Evolutionary conservation across 306 rosid species (phyloP).

Genomic region (Pueraria montana): DNA sequence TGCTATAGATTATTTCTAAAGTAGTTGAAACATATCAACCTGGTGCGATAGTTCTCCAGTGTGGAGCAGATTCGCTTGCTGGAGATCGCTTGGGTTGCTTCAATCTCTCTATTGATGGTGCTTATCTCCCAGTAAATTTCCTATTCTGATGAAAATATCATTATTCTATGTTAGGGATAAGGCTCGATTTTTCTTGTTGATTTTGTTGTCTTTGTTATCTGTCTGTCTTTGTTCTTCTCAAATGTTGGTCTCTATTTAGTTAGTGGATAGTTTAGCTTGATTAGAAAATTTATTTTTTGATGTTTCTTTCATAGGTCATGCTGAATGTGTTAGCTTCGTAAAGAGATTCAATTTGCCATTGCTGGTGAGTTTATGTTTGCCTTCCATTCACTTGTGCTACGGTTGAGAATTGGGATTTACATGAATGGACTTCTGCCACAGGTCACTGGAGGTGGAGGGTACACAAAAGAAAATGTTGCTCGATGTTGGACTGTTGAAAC

Average conservation of each 20-base stretch:
- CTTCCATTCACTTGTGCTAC: slow-evolving; percentile 27
- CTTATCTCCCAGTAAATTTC: slow-evolving; percentile 67
- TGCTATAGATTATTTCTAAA: slow-evolving; percentile 88
- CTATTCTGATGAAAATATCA: slow-evolving; percentile 37
- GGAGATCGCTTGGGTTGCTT: slow-evolving; percentile 99
- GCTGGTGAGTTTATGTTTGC: slow-evolving; percentile 69
- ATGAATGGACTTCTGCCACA: slow-evolving; percentile 47
- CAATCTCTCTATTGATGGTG: slow-evolving; percentile 99
- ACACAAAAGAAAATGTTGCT: slow-evolving; percentile 99
- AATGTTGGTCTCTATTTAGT: slow-evolving; percentile 24
- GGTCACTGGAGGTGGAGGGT: slow-evolving; percentile 99
- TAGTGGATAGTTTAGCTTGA: slow-evolving; percentile 28
- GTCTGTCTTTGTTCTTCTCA: slow-evolving; percentile 29
- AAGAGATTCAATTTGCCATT: slow-evolving; percentile 94
- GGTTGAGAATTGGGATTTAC: slow-evolving; percentile 46
- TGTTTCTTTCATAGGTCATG: slow-evolving; percentile 76
- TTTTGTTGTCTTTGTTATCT: neutral
- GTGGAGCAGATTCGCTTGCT: slow-evolving; percentile 99
- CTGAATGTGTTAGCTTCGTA: slow-evolving; percentile 95
- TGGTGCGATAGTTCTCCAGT: slow-evolving; percentile 95
- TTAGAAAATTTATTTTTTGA: slow-evolving; percentile 36
- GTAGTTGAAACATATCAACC: slow-evolving; percentile 97
- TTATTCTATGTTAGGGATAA: slow-evolving; percentile 12
- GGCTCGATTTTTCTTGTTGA: neutral
- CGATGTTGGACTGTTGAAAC: slow-evolving; percentile 98